These are phyloP conservation scores for Anthracocystis setariae DNA, from an alignment of 1,284 basidiomycete genomes.

Conservation along the genomic window DNA sequence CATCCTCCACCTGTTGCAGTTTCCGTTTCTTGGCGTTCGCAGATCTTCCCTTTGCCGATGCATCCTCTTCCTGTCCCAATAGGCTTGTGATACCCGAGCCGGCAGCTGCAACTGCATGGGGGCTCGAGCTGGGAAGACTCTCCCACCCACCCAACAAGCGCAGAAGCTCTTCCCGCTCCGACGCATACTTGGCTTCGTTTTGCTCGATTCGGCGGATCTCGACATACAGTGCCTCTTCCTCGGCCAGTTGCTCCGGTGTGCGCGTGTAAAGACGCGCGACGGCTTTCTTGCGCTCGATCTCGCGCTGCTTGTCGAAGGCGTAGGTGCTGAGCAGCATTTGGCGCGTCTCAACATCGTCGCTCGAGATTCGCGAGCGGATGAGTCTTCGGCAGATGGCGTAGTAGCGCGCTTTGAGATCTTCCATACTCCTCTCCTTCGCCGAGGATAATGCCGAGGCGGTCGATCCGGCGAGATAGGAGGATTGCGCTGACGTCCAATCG, in stretches of 20 bases:
- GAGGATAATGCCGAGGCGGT: background rate
- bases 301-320: constrained; percentile 76
- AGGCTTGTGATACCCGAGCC: constrained; percentile 59
- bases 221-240: constrained; percentile 94
- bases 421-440: constrained; percentile 49
- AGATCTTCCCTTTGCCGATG: constrained; percentile 21
- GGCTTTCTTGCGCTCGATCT: constrained; percentile 88
- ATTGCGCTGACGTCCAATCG: constrained; percentile 71
- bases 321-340: constrained; percentile 65
- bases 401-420: constrained; percentile 96
- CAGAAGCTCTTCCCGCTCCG: constrained; percentile 89
- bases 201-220: constrained; percentile 95
- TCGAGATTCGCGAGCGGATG: constrained; percentile 75
- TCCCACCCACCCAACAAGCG: constrained; percentile 74
- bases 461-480: constrained; percentile 15
- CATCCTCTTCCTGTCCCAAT: constrained; percentile 26
- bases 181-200: constrained; percentile 85
- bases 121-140: constrained; percentile 53
- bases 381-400: constrained; percentile 90
- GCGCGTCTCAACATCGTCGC: constrained; percentile 59
- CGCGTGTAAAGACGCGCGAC: constrained; percentile 84
- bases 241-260: constrained; percentile 86
- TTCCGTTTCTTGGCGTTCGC: constrained; percentile 47
- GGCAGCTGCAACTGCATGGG: constrained; percentile 56
- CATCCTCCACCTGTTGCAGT: constrained; percentile 39